A percentile compares a stretch with the other conserved stretches of the same genome.
Conservation (phyloP, 495 filamentous ascomycete species). For the Penicillium dipodomyicola region DNA sequence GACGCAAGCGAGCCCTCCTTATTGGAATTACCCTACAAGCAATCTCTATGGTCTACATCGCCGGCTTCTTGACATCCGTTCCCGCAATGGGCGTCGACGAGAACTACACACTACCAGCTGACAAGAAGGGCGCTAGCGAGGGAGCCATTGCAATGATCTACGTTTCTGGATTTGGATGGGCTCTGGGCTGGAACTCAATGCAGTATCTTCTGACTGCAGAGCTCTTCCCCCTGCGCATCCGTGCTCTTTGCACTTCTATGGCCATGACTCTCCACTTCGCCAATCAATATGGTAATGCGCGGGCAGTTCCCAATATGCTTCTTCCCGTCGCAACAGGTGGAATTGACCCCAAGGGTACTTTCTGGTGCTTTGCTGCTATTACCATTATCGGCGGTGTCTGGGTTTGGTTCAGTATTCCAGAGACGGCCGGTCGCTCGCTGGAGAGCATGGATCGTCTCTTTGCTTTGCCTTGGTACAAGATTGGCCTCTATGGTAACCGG, state of each 20-base stretch:
- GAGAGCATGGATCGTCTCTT: constrained; percentile 68
- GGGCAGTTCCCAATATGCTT: constrained; percentile 55
- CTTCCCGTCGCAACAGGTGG: constrained; percentile 45
- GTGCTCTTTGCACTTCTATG: constrained; percentile 41
- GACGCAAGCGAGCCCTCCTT: constrained; percentile 65
- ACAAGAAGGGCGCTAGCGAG: constrained; percentile 39
- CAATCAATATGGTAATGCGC: constrained; percentile 69
- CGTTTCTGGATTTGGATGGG: constrained; percentile 65
- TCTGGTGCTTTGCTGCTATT: constrained; percentile 65
- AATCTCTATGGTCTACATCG: constrained; percentile 66
- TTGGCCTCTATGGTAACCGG: constrained; percentile 57
- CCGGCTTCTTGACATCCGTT: constrained; percentile 59
- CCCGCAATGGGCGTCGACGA: constrained; percentile 43
- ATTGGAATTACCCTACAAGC: constrained; percentile 62
- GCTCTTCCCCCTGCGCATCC: constrained; percentile 63
- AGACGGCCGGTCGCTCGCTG: constrained; percentile 41
- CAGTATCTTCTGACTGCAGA: constrained; percentile 75
- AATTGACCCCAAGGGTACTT: constrained; percentile 54
- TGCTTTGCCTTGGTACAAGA: constrained; percentile 62
- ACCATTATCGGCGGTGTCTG: constrained; percentile 58
- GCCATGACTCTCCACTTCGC: constrained; percentile 63
- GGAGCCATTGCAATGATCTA: constrained; percentile 67
- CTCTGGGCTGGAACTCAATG: constrained; percentile 72
- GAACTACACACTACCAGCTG: constrained; percentile 28
- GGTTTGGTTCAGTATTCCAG: constrained; percentile 53